These are phyloP conservation scores for Gigaspora rosea DNA, from an alignment of 192 early-diverging fungal species.

Conservation along the genomic window DNA sequence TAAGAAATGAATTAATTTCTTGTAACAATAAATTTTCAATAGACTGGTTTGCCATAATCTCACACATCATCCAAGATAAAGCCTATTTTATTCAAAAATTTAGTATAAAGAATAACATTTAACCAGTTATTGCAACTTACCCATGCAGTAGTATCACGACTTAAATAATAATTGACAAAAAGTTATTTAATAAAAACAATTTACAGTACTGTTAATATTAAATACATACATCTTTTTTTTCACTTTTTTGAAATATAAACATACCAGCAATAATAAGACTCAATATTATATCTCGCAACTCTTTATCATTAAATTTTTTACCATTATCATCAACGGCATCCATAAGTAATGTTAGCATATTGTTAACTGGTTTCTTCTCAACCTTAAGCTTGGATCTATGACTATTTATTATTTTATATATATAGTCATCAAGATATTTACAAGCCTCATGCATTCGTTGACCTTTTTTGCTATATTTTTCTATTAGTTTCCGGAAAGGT, in stretches of 20 bases:
- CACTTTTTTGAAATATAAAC: not conserved
- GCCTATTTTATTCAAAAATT: not conserved
- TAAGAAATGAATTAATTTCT: constrained; percentile 34
- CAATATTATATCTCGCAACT: constrained; percentile 50
- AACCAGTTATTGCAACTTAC: constrained; percentile 6
- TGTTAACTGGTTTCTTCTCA: constrained; percentile 4
- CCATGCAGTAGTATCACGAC: constrained; percentile 64
- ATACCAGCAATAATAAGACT: constrained; percentile 42
- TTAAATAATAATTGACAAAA: constrained; percentile 34
- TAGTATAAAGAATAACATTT: too few species aligned
- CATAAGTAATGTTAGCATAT: constrained; percentile 55
- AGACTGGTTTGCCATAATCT: constrained; percentile 45
- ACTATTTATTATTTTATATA: constrained; percentile 39
- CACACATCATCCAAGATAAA: constrained; percentile 55
- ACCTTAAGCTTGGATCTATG: constrained; percentile 6
- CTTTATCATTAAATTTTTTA: constrained; percentile 35
- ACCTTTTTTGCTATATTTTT: constrained; percentile 27
- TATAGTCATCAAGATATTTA: constrained; percentile 37
- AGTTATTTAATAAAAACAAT: not conserved
- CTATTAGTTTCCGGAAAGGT: constrained; percentile 40
- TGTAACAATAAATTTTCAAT: constrained; percentile 38
- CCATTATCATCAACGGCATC: constrained; percentile 46
- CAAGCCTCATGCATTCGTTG: constrained; percentile 35
- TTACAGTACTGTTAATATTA: too few species aligned
- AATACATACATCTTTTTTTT: too few species aligned